A percentile compares a stretch with the other conserved stretches of the same genome.
Evolutionary conservation across 2,329 filamentous ascomycete species (phyloP).

Genomic region (Fusarium decemcellulare): DNA sequence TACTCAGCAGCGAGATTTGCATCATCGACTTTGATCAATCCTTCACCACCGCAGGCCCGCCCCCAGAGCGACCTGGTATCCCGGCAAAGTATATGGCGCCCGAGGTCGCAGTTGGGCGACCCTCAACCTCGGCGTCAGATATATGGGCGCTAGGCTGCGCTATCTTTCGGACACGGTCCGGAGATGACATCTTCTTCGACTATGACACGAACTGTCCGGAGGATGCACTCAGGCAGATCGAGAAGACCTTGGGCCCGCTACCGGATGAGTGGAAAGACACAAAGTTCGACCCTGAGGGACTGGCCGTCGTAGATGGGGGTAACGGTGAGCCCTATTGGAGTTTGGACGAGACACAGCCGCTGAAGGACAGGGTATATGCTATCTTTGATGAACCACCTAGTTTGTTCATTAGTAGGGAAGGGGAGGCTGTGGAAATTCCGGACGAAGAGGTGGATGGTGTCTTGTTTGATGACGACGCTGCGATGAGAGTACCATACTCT

Average conservation of each 20-base stretch:
- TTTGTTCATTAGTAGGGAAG: not conserved
- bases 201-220: not conserved
- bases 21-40: constrained; percentile 41
- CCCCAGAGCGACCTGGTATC: constrained; percentile 13
- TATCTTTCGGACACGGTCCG: not conserved
- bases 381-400: not conserved
- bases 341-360: not conserved
- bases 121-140: not conserved
- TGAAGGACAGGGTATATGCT: not conserved
- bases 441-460: not conserved
- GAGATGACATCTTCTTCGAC: not conserved
- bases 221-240: not conserved
- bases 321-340: not conserved
- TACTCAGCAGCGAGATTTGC: constrained; percentile 34
- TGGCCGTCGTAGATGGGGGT: constrained; percentile 5
- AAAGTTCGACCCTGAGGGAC: not conserved
- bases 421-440: not conserved
- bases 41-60: constrained; percentile 36
- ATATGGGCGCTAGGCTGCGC: constrained; percentile 1
- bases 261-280: not conserved
- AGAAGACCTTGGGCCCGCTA: not conserved
- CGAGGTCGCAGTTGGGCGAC: constrained; percentile 36
- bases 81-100: constrained; percentile 35
- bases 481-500: not conserved
- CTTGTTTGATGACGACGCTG: not conserved